Evolutionary conservation across 73 alveolate genomes (phyloP), one percentile per base, ranked within the genome.

Genomic region (Paramecium tetraurelia): DNA sequence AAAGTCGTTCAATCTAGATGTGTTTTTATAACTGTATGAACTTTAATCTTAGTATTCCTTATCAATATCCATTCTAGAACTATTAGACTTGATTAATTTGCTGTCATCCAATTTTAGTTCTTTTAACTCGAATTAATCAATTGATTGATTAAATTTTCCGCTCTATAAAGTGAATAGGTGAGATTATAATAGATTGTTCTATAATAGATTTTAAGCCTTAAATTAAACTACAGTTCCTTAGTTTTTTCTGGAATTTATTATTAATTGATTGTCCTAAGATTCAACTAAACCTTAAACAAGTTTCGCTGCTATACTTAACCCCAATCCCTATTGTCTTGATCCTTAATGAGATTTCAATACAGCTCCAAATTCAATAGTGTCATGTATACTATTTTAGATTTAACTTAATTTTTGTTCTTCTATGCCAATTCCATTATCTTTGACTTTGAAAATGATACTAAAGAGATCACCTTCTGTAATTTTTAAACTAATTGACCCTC

Each of bases 381-480:
- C 84, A 31, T 68, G 50, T 0, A 68, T 68, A 68, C 46, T 68
- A 12, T 68, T 31, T 24, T 68, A 27, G 27, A 75, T 21, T 36
- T 75, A 31, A 36, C 59, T 36, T 36, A 72, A 40, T 72, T 72
- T 29, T 2, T 2, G 33, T 20, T 35, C 33, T 27, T 63, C 46
- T 10, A 63, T 80, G 24, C 90, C 90, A 80, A 33, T 24, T 43
- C 90, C 90, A 44, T 41, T 24, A 44, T 80, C 90, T 22, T 41
- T 80, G 2, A 80, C 76, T 48, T 22, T 24, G 10, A 80, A 24
- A 21, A 40, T 80, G 12, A 41, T 18, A n/a, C 57, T 31, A 80
- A 44, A 43, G 48, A 46, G 29, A 43, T 41, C 31, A 27, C 44
- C 76, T 41, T 22, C 46, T 14, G 8, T 41, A 24, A 27, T 20